Base-by-base conservation (phyloP, 768 basidiomycete genomes). In the Gymnopilus junonius region DNA sequence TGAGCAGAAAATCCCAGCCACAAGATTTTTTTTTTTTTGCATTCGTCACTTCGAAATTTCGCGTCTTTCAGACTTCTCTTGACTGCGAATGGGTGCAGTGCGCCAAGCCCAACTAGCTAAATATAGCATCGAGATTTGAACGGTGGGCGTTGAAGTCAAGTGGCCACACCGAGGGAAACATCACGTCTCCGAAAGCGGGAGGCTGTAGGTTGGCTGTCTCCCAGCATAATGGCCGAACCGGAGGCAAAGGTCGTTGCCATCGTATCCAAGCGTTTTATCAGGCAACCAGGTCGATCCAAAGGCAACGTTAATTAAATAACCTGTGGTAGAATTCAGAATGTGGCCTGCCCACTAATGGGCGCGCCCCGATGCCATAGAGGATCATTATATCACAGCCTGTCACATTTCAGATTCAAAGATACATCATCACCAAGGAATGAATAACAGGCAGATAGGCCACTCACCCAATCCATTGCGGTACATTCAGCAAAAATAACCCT, bases 71-170 rank as follows among this genome's bases (percentile, higher is more conserved):
- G 12, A 25, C 11, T 14, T 27, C 25, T 27, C 21, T 48, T 4
- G 12, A 27, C 14, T 25, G 14, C 4, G 11, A 11, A 27, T 11
- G 11, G 23, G 23, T 27, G 25, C 45, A 23, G 27, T n/a, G 15
- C 27, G 45, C 31, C 45, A 45, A 58, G 48, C 45, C 42, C 12
- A 6, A 31, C 15, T 5, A 27, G 39, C 56, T 34, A 43, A 58
- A 46, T 21, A 58, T 58, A 58, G 12, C 25, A 14, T 17, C 17
- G 25, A 27, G 2, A 4, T 45, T 31, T 58, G n/a, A 58, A 58
- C 42, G 35, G 25, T 45, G 56, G 56, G 56, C 56, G 56, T 45
- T 21, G 40, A 46, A 45, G 27, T 25, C 48, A 29, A 51, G 48
- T 17, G 17, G 31, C 31, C 48, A 51, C 31, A 29, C 17, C 48